Conservation (phyloP, 83 land plant genomes). For the Thuja plicata region DNA sequence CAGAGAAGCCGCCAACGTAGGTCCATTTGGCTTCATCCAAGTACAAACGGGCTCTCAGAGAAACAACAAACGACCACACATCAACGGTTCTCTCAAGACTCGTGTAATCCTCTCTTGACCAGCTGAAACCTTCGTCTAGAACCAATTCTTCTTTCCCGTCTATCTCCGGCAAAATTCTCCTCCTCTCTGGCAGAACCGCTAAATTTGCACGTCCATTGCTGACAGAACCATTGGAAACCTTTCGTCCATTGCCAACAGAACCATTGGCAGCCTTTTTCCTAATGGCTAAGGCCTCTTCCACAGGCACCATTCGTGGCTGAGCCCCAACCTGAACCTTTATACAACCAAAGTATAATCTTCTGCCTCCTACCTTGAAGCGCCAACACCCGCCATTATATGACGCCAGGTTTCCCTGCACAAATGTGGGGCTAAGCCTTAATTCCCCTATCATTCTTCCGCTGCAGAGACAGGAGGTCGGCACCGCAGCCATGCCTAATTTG, state of each 20-base stretch:
- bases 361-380: background rate
- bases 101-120: constrained; percentile 93
- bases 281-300: constrained; percentile 27
- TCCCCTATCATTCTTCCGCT: constrained; percentile 11
- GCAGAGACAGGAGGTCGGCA: constrained; percentile 42
- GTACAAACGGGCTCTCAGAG: constrained; percentile 63
- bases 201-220: constrained; percentile 27
- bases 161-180: constrained; percentile 32
- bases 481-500: constrained; percentile 31
- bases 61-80: constrained; percentile 84
- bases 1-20: constrained; percentile 76
- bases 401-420: constrained; percentile 15
- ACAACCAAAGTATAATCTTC: constrained; percentile 13
- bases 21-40: constrained; percentile 89
- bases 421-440: constrained; percentile 24
- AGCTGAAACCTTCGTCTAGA: constrained; percentile 87
- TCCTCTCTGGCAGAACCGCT: constrained; percentile 12
- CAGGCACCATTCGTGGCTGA: constrained; percentile 39
- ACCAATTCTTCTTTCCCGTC: constrained; percentile 63
- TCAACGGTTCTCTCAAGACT: constrained; percentile 74
- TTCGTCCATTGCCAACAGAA: background rate
- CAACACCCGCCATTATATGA: background rate
- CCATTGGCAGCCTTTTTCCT: background rate
- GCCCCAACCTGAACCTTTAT: constrained; percentile 27
- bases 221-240: constrained; percentile 7